Conservation (phyloP, 352 stramenopile species). For the Phytophthora litchii region DNA sequence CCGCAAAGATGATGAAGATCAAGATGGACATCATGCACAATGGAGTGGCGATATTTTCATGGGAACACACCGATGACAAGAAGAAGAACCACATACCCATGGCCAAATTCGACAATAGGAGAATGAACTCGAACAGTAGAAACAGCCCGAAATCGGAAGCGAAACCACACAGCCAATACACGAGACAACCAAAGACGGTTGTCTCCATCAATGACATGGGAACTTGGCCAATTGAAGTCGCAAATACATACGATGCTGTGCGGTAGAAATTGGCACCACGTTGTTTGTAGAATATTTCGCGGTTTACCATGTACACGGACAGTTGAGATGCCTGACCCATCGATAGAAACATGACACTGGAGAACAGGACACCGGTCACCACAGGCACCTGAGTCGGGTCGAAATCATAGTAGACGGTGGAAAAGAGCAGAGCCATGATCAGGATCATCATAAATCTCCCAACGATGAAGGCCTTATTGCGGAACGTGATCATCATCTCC, state of each 20-base stretch:
- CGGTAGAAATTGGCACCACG: slow-evolving; percentile 72
- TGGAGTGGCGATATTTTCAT: slow-evolving; percentile 35
- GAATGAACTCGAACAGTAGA: slow-evolving; percentile 43
- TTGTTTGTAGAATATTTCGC: slow-evolving; percentile 77
- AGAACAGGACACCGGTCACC: too few relatives aligned
- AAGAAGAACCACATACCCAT: too few relatives aligned
- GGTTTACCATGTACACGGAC: slow-evolving; percentile 50
- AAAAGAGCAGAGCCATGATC: too few relatives aligned
- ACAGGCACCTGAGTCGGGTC: too few relatives aligned
- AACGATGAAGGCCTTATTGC: too few relatives aligned
- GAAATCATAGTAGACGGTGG: too few relatives aligned
- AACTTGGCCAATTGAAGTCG: slow-evolving; percentile 30
- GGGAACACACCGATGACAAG: slow-evolving; percentile 14
- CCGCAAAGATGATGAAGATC: slow-evolving; percentile 51
- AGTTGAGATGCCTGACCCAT: too few relatives aligned
- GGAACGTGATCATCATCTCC: too few relatives aligned
- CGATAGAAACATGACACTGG: too few relatives aligned
- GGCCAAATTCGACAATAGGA: slow-evolving; percentile 38
- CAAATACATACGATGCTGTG: slow-evolving; percentile 65
- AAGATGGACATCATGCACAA: slow-evolving; percentile 46
- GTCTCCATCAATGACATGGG: slow-evolving; percentile 66
- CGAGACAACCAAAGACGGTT: slow-evolving; percentile 71
- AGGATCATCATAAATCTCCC: too few relatives aligned
- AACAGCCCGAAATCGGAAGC: slow-evolving; percentile 31
- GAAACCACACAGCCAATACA: slow-evolving; percentile 86